phyloP scores from a whole-genome alignment of 805 yeast species.

The Cyberlindnera sargentensis region DNA sequence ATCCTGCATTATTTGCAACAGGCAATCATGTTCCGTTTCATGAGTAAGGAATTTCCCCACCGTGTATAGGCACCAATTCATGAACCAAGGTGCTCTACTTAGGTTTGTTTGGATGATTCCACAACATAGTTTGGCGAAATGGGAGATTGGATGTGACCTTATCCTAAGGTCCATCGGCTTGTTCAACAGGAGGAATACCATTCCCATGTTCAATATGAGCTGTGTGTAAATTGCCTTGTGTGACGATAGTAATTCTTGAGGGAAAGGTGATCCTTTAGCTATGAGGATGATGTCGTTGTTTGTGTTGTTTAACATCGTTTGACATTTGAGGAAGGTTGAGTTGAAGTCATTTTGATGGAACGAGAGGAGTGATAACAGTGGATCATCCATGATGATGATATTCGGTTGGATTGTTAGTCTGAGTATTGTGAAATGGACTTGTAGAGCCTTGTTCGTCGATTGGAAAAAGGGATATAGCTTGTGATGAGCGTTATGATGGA shows the following conservation, averaged over 20 bases:
- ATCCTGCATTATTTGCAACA: constrained; percentile 21
- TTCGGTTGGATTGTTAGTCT: constrained; percentile 4
- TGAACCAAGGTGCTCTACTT: constrained; percentile 8
- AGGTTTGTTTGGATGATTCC: constrained; percentile 8
- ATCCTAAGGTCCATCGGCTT: constrained; percentile 11
- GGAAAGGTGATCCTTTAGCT: constrained; percentile 4
- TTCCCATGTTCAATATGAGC: constrained; percentile 6
- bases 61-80: constrained; percentile 9
- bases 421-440: constrained; percentile 7
- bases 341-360: constrained; percentile 6
- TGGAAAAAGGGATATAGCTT: constrained; percentile 1
- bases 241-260: constrained; percentile 4
- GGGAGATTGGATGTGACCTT: constrained; percentile 13
- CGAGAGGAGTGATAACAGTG: constrained; percentile 5
- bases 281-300: not conserved
- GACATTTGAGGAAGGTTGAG: constrained; percentile 3
- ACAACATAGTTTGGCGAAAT: constrained; percentile 18
- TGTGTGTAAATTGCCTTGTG: constrained; percentile 2
- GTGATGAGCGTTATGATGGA: constrained; percentile 4
- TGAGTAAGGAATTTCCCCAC: constrained; percentile 21
- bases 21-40: constrained; percentile 19
- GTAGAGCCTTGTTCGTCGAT: not conserved
- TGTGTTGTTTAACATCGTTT: not conserved
- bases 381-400: not conserved
- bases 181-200: constrained; percentile 5